A percentile compares a stretch with the other conserved stretches of the same genome.
phyloP scores from a whole-genome alignment of 441 rosid genomes.

The Populus hybrid region DNA sequence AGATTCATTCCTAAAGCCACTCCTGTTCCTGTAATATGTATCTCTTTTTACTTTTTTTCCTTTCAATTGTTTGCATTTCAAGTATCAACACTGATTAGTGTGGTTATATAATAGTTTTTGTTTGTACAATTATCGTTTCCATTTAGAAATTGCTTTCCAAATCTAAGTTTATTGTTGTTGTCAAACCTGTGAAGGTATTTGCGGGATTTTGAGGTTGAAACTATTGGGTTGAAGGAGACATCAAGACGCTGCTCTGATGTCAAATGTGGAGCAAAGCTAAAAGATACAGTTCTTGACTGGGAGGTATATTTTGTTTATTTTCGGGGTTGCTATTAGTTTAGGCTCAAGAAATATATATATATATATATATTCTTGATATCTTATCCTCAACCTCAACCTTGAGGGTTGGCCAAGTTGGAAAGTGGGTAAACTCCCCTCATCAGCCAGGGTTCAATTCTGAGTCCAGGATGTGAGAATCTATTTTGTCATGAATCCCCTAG shows the following conservation, averaged over 20 bases:
- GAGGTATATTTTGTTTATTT: constrained; percentile 51
- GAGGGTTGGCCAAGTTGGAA: not conserved
- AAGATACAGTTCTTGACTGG: constrained; percentile 96
- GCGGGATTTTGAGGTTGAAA: constrained; percentile 94
- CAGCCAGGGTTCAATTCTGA: too few relatives aligned
- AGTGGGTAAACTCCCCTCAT: too few relatives aligned
- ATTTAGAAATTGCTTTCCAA: not conserved
- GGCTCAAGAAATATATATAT: not conserved
- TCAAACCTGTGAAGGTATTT: constrained; percentile 56
- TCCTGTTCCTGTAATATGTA: not conserved
- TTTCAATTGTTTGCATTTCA: not conserved
- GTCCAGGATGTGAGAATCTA: too few relatives aligned
- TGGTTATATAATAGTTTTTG: not conserved
- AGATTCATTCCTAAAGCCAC: constrained; percentile 25
- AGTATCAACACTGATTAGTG: not conserved
- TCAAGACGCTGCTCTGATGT: constrained; percentile 64
- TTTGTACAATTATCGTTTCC: not conserved
- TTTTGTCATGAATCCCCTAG: not conserved
- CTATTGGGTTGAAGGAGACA: constrained; percentile 92
- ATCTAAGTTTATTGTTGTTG: constrained; percentile 2
- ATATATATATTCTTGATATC: not conserved
- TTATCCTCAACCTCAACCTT: not conserved
- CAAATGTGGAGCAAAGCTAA: constrained; percentile 77
- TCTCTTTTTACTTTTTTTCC: not conserved
- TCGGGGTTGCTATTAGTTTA: not conserved